Conservation (phyloP, 805 yeast genomes). For the Teunomyces stri region DNA sequence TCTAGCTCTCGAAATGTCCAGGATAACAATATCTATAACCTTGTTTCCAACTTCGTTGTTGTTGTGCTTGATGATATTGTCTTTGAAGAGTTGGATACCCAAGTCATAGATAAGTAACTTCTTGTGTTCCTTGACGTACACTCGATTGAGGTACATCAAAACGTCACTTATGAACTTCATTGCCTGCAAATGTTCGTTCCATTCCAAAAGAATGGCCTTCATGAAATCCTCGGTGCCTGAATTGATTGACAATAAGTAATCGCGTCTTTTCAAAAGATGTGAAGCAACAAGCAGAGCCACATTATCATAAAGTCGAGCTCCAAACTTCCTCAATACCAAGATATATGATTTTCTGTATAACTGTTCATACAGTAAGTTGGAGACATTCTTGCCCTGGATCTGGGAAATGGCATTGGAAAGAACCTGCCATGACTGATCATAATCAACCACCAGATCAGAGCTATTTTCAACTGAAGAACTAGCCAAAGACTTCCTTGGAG, state of each 20-base stretch:
- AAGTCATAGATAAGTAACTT: constrained; percentile 67
- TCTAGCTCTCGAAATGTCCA: constrained; percentile 56
- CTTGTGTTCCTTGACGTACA: constrained; percentile 69
- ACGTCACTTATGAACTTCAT: constrained; percentile 83
- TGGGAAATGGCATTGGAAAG: constrained; percentile 66
- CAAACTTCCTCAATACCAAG: constrained; percentile 67
- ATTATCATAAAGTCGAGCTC: constrained; percentile 61
- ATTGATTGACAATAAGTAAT: constrained; percentile 15
- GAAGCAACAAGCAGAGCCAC: constrained; percentile 48
- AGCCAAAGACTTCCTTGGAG: constrained; percentile 51
- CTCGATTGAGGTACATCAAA: constrained; percentile 82
- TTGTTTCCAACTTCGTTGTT: constrained; percentile 49
- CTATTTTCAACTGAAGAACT: constrained; percentile 17
- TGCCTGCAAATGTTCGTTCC: constrained; percentile 71
- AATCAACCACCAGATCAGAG: constrained; percentile 43
- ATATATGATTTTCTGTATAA: constrained; percentile 77
- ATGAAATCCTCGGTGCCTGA: constrained; percentile 31
- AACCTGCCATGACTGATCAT: constrained; percentile 64
- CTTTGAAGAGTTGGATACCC: constrained; percentile 68
- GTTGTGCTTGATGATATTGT: constrained; percentile 51
- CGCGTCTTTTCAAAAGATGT: constrained; percentile 38
- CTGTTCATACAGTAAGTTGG: constrained; percentile 76
- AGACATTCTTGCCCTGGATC: constrained; percentile 70
- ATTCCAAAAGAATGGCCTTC: constrained; percentile 40
- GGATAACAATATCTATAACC: constrained; percentile 49